Percentiles rank a stretch among this genome's conserved stretches.
Evolutionary conservation across 2,329 filamentous ascomycete genomes (phyloP).

Genomic region (Knufia petricola): DNA sequence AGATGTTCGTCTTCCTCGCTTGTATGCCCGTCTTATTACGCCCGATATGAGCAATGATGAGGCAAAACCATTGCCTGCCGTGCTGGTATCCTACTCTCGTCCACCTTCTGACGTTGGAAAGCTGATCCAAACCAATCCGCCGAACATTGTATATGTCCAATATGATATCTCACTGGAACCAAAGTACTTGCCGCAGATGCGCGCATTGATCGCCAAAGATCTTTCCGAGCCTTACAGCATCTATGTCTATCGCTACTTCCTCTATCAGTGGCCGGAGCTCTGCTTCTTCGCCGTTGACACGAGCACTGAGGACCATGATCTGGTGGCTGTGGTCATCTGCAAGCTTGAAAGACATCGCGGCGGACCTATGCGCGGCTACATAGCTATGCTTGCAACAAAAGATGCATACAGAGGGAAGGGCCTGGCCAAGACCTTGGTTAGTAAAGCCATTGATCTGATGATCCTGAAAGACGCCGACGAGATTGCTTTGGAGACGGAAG

Average conservation of each 20-base stretch:
- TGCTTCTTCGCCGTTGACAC: constrained; percentile 68
- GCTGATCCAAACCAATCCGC: constrained; percentile 14
- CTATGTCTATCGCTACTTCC: constrained; percentile 96
- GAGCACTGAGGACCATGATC: constrained; percentile 46
- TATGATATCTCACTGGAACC: constrained; percentile 52
- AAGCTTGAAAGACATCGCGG: constrained; percentile 86
- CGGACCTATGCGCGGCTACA: constrained; percentile 84
- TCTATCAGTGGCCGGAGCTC: constrained; percentile 96
- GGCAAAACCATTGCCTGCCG: background rate
- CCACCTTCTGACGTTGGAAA: background rate
- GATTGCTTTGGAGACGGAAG: constrained; percentile 91
- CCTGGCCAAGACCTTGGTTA: constrained; percentile 81
- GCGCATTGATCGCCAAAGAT: constrained; percentile 87
- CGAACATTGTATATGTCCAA: constrained; percentile 44
- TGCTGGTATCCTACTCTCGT: background rate
- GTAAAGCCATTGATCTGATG: constrained; percentile 87
- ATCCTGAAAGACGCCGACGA: constrained; percentile 74
- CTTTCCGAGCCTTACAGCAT: constrained; percentile 98
- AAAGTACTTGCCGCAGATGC: constrained; percentile 71
- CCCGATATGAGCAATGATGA: constrained; percentile 7
- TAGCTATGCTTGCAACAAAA: constrained; percentile 94
- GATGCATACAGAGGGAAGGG: constrained; percentile 71
- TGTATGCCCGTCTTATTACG: background rate
- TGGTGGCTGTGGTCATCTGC: constrained; percentile 86
- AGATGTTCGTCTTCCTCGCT: background rate